Percentiles rank a stretch among this genome's conserved stretches.
These are phyloP conservation scores for Marasmius sp. DNA, from an alignment of 1,284 basidiomycete species.

Conservation along the genomic window DNA sequence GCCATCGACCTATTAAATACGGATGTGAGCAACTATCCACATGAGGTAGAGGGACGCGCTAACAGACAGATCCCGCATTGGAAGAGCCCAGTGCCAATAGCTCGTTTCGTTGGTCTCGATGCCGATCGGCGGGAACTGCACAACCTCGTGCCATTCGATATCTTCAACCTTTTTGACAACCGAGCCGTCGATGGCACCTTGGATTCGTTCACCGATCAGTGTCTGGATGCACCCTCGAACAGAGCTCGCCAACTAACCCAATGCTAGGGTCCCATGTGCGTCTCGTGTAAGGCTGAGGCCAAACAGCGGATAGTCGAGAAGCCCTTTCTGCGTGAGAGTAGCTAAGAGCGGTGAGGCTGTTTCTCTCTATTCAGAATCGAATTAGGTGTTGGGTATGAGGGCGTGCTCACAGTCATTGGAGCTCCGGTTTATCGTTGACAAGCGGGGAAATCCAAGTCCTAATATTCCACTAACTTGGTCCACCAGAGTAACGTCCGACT, in stretches of 20 bases:
- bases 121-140: constrained; percentile 66
- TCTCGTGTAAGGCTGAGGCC: constrained; percentile 64
- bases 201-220: background rate
- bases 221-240: background rate
- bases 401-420: constrained; percentile 50
- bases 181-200: constrained; percentile 72
- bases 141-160: constrained; percentile 73
- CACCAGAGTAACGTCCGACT: constrained; percentile 59
- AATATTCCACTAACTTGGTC: constrained; percentile 69
- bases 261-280: constrained; percentile 56
- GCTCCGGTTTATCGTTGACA: constrained; percentile 56
- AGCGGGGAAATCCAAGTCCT: constrained; percentile 71
- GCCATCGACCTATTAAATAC: constrained; percentile 56
- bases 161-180: constrained; percentile 58
- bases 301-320: constrained; percentile 72
- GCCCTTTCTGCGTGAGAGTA: constrained; percentile 58
- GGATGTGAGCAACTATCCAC: constrained; percentile 4
- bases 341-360: constrained; percentile 68
- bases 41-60: background rate
- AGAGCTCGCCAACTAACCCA: constrained; percentile 43
- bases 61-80: constrained; percentile 61
- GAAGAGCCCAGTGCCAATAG: constrained; percentile 82
- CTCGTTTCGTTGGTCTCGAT: constrained; percentile 58
- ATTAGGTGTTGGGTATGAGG: constrained; percentile 2
- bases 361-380: background rate